phyloP scores from a whole-genome alignment of 2,329 filamentous ascomycete genomes.

The Aschersonia sp. region DNA sequence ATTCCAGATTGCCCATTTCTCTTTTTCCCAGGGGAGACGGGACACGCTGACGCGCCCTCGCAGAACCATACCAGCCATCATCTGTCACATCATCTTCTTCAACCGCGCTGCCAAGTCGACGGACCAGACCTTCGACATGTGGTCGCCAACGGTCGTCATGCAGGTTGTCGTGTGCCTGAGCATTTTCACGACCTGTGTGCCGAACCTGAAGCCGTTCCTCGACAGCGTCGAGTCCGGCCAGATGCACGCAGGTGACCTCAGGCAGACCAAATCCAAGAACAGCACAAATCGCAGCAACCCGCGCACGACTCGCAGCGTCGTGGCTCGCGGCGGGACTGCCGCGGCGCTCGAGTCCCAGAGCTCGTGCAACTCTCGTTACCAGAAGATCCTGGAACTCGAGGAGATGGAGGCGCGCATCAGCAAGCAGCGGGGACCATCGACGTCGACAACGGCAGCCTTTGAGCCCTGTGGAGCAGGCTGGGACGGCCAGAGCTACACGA shows the following conservation, averaged over 20 bases:
- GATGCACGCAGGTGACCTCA: conserved; percentile 7
- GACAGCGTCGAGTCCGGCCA: conserved; percentile 10
- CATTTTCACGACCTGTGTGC: conserved; percentile 9
- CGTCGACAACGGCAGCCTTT: conserved; percentile 2
- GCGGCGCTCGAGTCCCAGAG: not conserved
- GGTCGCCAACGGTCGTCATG: conserved; percentile 5
- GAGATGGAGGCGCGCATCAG: conserved; percentile 5
- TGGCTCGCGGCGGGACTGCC: not conserved
- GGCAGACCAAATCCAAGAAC: conserved; percentile 5
- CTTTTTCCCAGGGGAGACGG: not conserved
- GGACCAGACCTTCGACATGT: conserved; percentile 9
- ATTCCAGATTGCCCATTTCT: not conserved
- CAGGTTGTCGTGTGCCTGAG: conserved; percentile 10
- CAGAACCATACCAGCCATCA: conserved; percentile 8
- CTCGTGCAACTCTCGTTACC: conserved; percentile 5
- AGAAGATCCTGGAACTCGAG: conserved; percentile 8
- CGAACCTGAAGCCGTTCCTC: conserved; percentile 10
- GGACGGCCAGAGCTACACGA: conserved; percentile 10
- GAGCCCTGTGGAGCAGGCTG: conserved; percentile 3
- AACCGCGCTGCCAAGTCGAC: conserved; percentile 3
- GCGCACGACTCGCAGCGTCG: not conserved
- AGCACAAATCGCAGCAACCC: conserved; percentile 3
- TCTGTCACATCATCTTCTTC: conserved; percentile 8
- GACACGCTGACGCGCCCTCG: not conserved
- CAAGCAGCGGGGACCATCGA: conserved; percentile 2